phyloP scores from a whole-genome alignment of 345 rosid genomes.

The Pugionium cornutum region DNA sequence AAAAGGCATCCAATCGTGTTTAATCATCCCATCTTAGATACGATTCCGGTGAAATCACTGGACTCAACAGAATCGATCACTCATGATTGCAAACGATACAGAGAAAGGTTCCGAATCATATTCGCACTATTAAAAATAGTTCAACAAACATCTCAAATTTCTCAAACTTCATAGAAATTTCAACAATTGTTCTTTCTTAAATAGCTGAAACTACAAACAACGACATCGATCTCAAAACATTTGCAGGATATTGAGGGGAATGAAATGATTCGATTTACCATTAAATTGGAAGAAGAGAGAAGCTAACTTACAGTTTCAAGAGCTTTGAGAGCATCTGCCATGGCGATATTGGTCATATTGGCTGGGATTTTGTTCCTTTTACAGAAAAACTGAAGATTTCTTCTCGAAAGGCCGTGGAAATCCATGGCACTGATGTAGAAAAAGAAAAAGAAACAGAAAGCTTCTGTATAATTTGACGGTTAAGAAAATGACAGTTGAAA shows the following conservation, averaged over 20 bases:
- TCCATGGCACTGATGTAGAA: slow-evolving; percentile 54
- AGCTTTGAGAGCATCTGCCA: slow-evolving; percentile 82
- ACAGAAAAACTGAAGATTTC: slow-evolving; percentile 88
- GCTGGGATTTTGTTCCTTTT: slow-evolving; percentile 94
- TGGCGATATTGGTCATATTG: slow-evolving; percentile 81
- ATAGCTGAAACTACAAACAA: not conserved
- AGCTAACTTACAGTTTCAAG: slow-evolving; percentile 57
- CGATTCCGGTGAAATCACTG: not conserved
- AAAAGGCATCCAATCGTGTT: not conserved
- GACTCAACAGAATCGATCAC: slow-evolving; percentile 4
- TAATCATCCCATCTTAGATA: slow-evolving; percentile 1
- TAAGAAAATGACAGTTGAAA: slow-evolving; percentile 33
- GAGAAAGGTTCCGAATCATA: not conserved
- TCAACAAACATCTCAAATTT: not conserved
- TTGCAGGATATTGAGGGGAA: not conserved
- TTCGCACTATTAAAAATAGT: not conserved
- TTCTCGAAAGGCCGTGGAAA: slow-evolving; percentile 71
- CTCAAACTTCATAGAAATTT: not conserved
- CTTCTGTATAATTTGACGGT: not conserved
- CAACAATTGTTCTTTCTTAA: not conserved
- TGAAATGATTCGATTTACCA: not conserved
- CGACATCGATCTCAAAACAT: not conserved
- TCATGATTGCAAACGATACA: not conserved
- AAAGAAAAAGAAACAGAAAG: slow-evolving; percentile 11
- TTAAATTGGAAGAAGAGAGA: not conserved